Evolutionary conservation across 2,329 filamentous ascomycete species (phyloP), one percentile per base, ranked within the genome.

Genomic region (Colletotrichum sidae): DNA sequence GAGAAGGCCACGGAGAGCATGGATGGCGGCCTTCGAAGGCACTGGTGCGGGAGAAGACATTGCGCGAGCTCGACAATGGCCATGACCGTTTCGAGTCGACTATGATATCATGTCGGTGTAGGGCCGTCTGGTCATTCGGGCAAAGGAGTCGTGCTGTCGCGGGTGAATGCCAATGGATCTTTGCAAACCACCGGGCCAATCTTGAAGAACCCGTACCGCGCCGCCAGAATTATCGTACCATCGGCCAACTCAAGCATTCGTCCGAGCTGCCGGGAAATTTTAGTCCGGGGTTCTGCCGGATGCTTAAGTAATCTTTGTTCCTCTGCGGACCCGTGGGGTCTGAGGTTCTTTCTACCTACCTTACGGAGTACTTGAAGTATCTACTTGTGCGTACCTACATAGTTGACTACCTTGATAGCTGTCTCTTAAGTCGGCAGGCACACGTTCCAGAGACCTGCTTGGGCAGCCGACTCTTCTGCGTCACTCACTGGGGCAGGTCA

Each of bases 11-110:
- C 84, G 84, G 41, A 88, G 82, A 64, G 84, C 82, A 73, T 84
- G 82, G 68, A 88, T 79, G 64, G 83, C 84, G 65, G 83, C 83
- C 76, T 84, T 84, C 42, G 86, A 87, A 52, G 84, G 85, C 60
- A 85, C 81, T 64, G 82, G 82, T 62, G 81, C 76, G 54, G 78
- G 77, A 60, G 80, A 73, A 57, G 80, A 78, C 83, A 86, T 86
- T 65, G 55, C 54, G 55, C 41, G 17, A 58, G 55, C 51, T 65
- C 55, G 46, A 54, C 50, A 65, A 60, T 55, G 49, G 62, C 65
- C 65, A 69, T 69, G 54, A 51, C 67, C 56, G 47, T 60, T 50
- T 45, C 41, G 45, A 42, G 12, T 42, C 34, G 45, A 38, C 38
- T 58, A 62, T 47, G 47, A 49, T 44, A 10, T 55, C 66, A 67